phyloP scores from a whole-genome alignment of 257 asterid genomes.

The Voacanga thouarsii region DNA sequence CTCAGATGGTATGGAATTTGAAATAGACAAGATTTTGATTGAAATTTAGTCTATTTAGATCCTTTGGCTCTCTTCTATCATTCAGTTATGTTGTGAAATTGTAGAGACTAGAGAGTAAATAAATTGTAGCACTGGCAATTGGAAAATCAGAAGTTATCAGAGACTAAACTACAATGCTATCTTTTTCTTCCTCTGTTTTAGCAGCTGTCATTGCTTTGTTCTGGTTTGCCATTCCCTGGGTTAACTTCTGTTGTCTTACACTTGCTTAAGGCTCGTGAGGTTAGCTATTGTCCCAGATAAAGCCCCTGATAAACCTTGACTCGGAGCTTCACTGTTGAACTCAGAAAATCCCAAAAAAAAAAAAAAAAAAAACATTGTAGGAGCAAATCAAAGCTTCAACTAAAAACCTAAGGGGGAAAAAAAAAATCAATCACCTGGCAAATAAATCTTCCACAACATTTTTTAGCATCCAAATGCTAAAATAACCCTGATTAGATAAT shows the following conservation, averaged over 20 bases:
- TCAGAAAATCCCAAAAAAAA: conserved; percentile 3
- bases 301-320: conserved; percentile 91
- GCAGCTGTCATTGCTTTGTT: no score
- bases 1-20: no score
- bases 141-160: no score
- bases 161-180: no score
- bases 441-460: neutral
- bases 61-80: no score
- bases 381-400: conserved; percentile 68
- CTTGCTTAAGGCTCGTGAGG: conserved; percentile 91
- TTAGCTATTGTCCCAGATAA: conserved; percentile 74
- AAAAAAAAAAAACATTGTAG: conserved; percentile 3
- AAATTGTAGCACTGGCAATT: no score
- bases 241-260: conserved; percentile 56
- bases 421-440: neutral
- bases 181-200: no score
- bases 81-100: no score
- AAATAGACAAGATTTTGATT: no score
- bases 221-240: no score
- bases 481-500: neutral
- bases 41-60: no score
- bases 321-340: conserved; percentile 79
- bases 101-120: no score
- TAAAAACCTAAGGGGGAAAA: conserved; percentile 3
- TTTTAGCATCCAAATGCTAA: neutral